Base-by-base conservation (phyloP, 1,284 basidiomycete genomes). In the Caloboletus firmus region DNA sequence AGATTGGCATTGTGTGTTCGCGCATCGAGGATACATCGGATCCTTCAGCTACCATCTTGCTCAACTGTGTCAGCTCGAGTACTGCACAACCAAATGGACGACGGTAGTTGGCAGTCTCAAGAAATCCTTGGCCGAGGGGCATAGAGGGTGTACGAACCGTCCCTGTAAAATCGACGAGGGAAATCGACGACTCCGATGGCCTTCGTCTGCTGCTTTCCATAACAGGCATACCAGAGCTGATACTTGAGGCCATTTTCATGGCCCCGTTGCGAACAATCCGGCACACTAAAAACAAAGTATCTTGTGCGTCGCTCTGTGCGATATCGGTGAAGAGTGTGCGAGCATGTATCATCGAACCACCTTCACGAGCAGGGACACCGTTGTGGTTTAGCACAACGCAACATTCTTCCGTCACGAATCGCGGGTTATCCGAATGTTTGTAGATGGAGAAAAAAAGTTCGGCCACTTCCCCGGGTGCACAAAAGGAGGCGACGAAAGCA, bases 401-500 rank as follows among this genome's bases (percentile, higher is more conserved):
- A 67, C 90, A 97, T 22, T 98, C 96, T 71, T 99, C 96, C 0
- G 94, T 96, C 43, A 98, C 82, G 71, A 97, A 98, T 39, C 91
- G 86, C 8, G 68, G 71, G 47, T 80, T 79, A 49, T 92, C 89
- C 45, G 83, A 80, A 64, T 91, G 89, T 72, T 89, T 91, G 79
- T 93, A 98, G 6, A 99, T 80, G 3, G 93, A 94, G 73, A 98
- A 97, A 72, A 89, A 95, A 5, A 99, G 83, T 69, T 99, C 95
- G 5, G 87, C 90, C 0, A 90, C 90, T 71, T 98, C 95, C 15
- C 94, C 95, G 0, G 93, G 89, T 0, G 85, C 79, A 71, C 95
- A 98, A 1, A 88, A 88, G 8, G 88, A 89, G 7, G 94, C 95
- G 26, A 95, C 88, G 64, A 98, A 95, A 0, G 94, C 93, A 35